These are phyloP conservation scores for Backusella liffmaniae DNA, from an alignment of 192 early-diverging fungal genomes.

Conservation along the genomic window DNA sequence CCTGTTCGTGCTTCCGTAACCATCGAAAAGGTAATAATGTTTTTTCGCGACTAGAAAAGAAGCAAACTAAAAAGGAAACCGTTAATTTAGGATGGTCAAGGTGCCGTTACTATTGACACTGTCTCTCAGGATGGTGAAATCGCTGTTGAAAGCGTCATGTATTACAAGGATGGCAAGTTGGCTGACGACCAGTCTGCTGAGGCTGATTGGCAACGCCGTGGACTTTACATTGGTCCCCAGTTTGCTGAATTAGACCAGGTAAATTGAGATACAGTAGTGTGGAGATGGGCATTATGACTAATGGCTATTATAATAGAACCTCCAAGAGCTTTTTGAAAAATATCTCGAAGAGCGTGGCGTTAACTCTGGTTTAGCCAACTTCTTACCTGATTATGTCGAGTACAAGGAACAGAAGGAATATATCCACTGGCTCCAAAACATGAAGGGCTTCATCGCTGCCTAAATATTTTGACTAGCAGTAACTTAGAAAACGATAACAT, in stretches of 20 bases:
- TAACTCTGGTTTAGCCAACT: slow-evolving; percentile 73
- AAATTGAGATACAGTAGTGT: background rate
- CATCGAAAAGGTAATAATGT: slow-evolving; percentile 65
- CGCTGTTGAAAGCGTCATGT: slow-evolving; percentile 81
- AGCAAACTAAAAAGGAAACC: background rate
- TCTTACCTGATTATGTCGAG: slow-evolving; percentile 87
- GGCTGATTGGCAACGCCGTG: slow-evolving; percentile 86
- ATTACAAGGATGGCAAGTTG: slow-evolving; percentile 60
- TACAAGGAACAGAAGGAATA: slow-evolving; percentile 97
- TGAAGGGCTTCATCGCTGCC: slow-evolving; percentile 73
- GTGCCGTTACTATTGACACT: slow-evolving; percentile 80
- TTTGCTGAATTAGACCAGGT: slow-evolving; percentile 89
- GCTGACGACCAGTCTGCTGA: slow-evolving; percentile 68
- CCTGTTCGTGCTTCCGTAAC: slow-evolving; percentile 80
- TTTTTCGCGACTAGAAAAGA: background rate
- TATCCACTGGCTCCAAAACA: slow-evolving; percentile 77
- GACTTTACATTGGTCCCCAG: slow-evolving; percentile 86
- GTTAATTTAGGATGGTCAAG: slow-evolving; percentile 52
- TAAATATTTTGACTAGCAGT: background rate
- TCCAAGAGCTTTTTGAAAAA: slow-evolving; percentile 68
- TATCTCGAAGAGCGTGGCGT: slow-evolving; percentile 90
- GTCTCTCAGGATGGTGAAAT: slow-evolving; percentile 82
- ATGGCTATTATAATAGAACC: slow-evolving; percentile 33
- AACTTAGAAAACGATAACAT: background rate
- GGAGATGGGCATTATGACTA: background rate